phyloP scores from a whole-genome alignment of 176 grass and related monocot species.

The Avena sativa region DNA sequence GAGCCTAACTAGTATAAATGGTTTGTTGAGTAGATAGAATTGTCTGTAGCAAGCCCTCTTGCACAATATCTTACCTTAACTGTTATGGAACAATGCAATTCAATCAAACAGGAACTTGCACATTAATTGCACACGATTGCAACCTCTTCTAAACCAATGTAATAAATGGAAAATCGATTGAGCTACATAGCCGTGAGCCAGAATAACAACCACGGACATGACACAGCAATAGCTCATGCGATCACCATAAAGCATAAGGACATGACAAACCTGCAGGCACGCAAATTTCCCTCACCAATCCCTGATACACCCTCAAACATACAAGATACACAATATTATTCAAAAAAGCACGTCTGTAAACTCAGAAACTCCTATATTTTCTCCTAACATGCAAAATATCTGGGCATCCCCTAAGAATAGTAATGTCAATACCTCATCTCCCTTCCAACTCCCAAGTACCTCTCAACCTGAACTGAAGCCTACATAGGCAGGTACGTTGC shows the following conservation, averaged over 20 bases:
- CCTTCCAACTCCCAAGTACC: neutral
- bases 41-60: neutral
- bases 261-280: neutral
- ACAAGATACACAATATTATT: neutral
- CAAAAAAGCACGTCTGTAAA: neutral
- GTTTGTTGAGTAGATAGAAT: neutral
- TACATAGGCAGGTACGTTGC: neutral
- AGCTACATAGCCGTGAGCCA: neutral
- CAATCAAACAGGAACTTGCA: neutral
- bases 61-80: neutral
- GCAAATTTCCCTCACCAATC: neutral
- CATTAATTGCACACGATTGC: neutral
- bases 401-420: conserved; percentile 37
- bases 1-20: conserved; percentile 11
- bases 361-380: neutral
- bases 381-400: conserved; percentile 17
- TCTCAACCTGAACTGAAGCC: conserved; percentile 22
- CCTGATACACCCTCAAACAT: neutral
- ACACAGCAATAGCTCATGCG: neutral
- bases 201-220: neutral
- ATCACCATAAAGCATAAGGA: neutral
- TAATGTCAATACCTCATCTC: neutral
- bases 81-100: neutral
- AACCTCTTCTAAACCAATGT: neutral
- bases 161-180: neutral